phyloP scores from a whole-genome alignment of 2,329 filamentous ascomycete genomes.

The Fusarium pilosicola region DNA sequence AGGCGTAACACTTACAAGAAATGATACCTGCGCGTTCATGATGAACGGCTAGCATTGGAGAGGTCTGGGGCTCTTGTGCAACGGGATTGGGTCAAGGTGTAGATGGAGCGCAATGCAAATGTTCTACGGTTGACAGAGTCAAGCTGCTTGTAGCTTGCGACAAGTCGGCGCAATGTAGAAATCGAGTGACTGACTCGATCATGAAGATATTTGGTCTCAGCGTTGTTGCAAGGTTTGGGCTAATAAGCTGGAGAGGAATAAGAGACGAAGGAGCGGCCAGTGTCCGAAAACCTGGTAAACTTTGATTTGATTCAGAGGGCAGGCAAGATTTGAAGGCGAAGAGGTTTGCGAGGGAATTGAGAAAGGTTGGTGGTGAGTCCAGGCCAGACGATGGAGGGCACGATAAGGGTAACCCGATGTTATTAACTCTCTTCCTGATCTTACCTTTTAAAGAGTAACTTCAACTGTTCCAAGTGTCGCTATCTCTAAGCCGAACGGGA shows the following conservation, averaged over 20 bases:
- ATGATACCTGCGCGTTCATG: conserved; percentile 68
- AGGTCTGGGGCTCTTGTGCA: conserved; percentile 6
- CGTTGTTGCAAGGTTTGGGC: conserved; percentile 34
- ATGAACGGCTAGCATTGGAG: conserved; percentile 37
- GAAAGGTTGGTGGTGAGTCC: conserved; percentile 17
- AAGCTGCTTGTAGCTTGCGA: conserved; percentile 12
- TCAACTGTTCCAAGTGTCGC: conserved; percentile 13
- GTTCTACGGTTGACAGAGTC: conserved; percentile 8
- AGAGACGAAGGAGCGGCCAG: conserved; percentile 16
- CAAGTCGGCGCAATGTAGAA: conserved; percentile 25
- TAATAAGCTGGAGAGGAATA: conserved; percentile 32
- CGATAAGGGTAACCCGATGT: conserved; percentile 38
- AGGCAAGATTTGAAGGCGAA: conserved; percentile 9
- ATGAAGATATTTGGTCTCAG: conserved; percentile 36
- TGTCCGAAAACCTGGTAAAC: conserved; percentile 29
- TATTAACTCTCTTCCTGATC: conserved; percentile 39
- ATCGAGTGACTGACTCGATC: conserved; percentile 28
- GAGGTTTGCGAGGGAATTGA: conserved; percentile 12
- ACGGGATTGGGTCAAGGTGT: neutral
- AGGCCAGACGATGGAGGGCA: conserved; percentile 22
- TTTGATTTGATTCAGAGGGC: conserved; percentile 20
- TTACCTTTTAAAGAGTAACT: conserved; percentile 18
- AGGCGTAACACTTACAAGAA: conserved; percentile 58
- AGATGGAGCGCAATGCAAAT: conserved; percentile 1
- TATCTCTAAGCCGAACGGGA: conserved; percentile 39